These are phyloP conservation scores for Corymbia citriodora DNA, from an alignment of 441 rosid species.

Conservation along the genomic window DNA sequence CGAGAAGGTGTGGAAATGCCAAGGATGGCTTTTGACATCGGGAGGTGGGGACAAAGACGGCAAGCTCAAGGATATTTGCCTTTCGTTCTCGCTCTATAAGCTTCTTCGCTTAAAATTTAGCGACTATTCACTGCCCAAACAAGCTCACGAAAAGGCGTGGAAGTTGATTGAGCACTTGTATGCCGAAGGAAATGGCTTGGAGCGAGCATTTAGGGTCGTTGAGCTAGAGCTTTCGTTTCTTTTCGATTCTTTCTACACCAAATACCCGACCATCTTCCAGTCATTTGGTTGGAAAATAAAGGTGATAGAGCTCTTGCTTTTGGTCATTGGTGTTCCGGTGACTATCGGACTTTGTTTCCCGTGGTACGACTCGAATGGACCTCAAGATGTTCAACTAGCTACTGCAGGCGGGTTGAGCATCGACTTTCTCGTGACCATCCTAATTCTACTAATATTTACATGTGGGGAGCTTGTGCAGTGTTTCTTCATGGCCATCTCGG, in stretches of 20 bases:
- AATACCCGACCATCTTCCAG: background rate
- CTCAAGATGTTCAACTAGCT: background rate
- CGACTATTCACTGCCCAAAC: background rate
- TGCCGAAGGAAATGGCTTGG: background rate
- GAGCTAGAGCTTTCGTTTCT: background rate
- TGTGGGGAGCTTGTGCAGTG: background rate
- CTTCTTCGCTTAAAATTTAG: background rate
- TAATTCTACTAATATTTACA: background rate
- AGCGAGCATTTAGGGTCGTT: background rate
- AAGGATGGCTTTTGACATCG: background rate
- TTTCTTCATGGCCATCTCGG: background rate
- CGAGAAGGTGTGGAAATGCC: background rate
- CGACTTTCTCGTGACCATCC: background rate
- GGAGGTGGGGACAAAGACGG: background rate
- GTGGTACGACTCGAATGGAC: background rate
- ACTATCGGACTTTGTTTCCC: background rate
- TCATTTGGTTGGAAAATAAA: rapidly evolving
- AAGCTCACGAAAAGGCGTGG: background rate
- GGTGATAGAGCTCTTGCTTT: background rate
- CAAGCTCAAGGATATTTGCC: background rate
- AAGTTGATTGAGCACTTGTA: background rate
- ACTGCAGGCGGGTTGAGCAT: background rate
- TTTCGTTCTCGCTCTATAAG: background rate
- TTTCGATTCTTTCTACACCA: background rate
- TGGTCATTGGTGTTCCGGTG: background rate